A percentile compares a stretch with the other conserved stretches of the same genome.
These are phyloP conservation scores for Juglanconis juglandina DNA, from an alignment of 2,329 filamentous ascomycete species.

Conservation along the genomic window DNA sequence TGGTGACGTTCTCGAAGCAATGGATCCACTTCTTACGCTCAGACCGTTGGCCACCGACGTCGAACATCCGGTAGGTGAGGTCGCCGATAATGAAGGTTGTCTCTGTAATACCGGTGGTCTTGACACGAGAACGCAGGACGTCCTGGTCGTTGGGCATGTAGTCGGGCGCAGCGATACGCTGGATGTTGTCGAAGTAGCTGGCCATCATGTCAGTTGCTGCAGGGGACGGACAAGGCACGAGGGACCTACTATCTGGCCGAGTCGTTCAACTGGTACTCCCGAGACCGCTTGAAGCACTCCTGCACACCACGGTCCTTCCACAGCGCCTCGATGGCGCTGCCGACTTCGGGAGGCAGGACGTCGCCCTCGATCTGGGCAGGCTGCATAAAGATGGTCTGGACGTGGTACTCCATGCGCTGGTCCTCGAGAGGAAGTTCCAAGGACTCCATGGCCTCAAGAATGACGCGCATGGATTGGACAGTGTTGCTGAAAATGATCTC, in stretches of 20 bases:
- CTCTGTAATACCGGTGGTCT: constrained; percentile 96
- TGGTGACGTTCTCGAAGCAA: constrained; percentile 97
- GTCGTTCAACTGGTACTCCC: constrained; percentile 95
- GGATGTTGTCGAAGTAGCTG: constrained; percentile 94
- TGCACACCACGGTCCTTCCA: constrained; percentile 94
- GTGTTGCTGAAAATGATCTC: constrained; percentile 71
- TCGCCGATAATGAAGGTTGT: constrained; percentile 95
- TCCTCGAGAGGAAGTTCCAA: constrained; percentile 81
- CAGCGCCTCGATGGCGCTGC: constrained; percentile 84
- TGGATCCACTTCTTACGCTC: constrained; percentile 99
- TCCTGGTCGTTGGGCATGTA: constrained; percentile 96
- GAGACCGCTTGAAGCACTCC: constrained; percentile 90
- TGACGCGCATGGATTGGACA: constrained; percentile 67
- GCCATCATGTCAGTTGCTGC: constrained; percentile 30
- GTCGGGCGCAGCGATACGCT: constrained; percentile 83
- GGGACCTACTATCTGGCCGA: constrained; percentile 85
- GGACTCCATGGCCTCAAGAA: constrained; percentile 67
- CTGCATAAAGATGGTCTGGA: constrained; percentile 98
- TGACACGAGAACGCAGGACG: constrained; percentile 91
- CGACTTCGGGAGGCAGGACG: constrained; percentile 88
- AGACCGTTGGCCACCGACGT: constrained; percentile 91
- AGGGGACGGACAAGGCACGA: neutral
- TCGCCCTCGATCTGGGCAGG: constrained; percentile 95
- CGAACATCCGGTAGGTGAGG: constrained; percentile 95
- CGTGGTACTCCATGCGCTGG: constrained; percentile 91